A percentile compares a stretch with the other conserved stretches of the same genome.
Evolutionary conservation across 495 filamentous ascomycete species (phyloP).

Genomic region (Penicillium turbatum): DNA sequence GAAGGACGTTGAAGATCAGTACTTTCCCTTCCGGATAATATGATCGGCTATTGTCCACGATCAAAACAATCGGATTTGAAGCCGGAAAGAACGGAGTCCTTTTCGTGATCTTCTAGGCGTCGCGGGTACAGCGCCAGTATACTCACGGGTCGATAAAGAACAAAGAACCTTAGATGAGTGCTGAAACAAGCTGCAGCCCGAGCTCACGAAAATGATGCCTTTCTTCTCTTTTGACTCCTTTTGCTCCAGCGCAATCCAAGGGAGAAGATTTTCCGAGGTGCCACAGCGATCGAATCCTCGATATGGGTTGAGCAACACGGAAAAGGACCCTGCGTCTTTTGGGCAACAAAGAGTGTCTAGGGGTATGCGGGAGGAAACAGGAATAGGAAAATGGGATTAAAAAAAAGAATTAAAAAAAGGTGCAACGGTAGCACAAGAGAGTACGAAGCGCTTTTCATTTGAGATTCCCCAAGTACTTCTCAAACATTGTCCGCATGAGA

Average conservation of each 20-base stretch:
- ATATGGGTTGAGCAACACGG: conserved; percentile 15
- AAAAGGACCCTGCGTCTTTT: conserved; percentile 21
- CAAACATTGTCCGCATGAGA: not conserved
- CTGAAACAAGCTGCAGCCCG: conserved; percentile 6
- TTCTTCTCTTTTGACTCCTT: not conserved
- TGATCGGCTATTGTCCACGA: conserved; percentile 9
- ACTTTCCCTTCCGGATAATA: conserved; percentile 4
- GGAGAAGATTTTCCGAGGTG: conserved; percentile 22
- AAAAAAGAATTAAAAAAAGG: conserved; percentile 1
- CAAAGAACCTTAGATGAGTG: conserved; percentile 16
- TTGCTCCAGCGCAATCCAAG: conserved; percentile 8
- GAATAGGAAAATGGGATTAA: conserved; percentile 1
- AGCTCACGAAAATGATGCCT: not conserved
- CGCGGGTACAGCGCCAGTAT: conserved; percentile 21
- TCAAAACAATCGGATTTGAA: conserved; percentile 9
- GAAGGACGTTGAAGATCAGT: not conserved
- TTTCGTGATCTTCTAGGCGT: conserved; percentile 18
- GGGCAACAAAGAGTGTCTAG: conserved; percentile 5
- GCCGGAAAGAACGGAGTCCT: conserved; percentile 2
- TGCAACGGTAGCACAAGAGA: conserved; percentile 22
- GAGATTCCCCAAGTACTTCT: not conserved
- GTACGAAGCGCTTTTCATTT: conserved; percentile 3
- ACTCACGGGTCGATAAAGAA: conserved; percentile 2
- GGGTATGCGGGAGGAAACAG: not conserved
- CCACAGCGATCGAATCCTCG: conserved; percentile 20